Evolutionary conservation across 495 filamentous ascomycete species (phyloP).

Genomic region (Staphylotrichum tortipilum): DNA sequence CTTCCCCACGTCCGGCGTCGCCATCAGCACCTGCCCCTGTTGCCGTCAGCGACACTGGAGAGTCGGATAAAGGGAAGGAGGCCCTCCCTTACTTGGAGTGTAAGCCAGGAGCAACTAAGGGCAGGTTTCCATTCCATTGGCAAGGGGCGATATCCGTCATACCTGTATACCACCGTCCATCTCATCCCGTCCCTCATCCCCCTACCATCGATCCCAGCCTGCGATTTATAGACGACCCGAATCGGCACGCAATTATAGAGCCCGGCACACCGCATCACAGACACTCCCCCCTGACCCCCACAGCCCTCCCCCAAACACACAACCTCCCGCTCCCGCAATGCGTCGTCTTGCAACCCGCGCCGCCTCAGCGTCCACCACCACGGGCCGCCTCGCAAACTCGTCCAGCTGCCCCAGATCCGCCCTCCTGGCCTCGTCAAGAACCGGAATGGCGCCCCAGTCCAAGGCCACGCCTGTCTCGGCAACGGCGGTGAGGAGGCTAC

Average conservation of each 20-base stretch:
- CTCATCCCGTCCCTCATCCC: too few species aligned
- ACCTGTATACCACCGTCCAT: too few species aligned
- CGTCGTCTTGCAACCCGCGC: constrained; percentile 33
- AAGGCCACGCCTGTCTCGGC: constrained; percentile 20
- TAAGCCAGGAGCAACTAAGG: too few species aligned
- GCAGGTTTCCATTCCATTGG: too few species aligned
- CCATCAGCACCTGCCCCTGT: neutral
- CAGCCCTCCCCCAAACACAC: neutral
- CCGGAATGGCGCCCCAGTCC: constrained; percentile 29
- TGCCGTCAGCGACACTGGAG: constrained; percentile 2
- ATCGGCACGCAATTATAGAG: constrained; percentile 4
- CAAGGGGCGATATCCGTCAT: too few species aligned
- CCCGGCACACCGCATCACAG: neutral
- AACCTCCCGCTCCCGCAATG: constrained; percentile 19
- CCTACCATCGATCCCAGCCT: too few species aligned
- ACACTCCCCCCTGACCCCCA: too few species aligned
- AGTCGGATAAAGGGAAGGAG: constrained; percentile 17
- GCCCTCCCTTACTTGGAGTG: too few species aligned
- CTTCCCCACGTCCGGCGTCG: constrained; percentile 4
- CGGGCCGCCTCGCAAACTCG: constrained; percentile 12
- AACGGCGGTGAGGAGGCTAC: constrained; percentile 38
- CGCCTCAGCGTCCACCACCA: constrained; percentile 23
- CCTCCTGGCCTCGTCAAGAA: constrained; percentile 10
- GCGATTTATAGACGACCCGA: constrained; percentile 1
- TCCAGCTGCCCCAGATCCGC: constrained; percentile 15